Conservation (phyloP, 2,329 filamentous ascomycete genomes). For the Botryosphaeria dothidea region DNA sequence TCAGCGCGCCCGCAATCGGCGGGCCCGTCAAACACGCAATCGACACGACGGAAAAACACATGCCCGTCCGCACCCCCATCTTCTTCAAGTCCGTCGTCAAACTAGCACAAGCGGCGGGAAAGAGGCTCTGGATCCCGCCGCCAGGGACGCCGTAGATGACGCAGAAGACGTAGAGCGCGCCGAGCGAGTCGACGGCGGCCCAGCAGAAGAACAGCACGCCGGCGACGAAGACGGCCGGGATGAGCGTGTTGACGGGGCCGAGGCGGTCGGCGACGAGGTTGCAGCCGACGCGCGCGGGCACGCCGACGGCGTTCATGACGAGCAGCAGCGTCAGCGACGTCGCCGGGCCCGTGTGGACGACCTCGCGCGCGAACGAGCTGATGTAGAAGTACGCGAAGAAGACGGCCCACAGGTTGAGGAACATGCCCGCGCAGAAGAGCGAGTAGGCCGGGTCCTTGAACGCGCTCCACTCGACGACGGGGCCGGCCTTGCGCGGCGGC, state of each 20-base stretch:
- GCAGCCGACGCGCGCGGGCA: conserved; percentile 52
- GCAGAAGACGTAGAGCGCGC: conserved; percentile 45
- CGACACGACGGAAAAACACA: conserved; percentile 42
- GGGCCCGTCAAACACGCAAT: conserved; percentile 42
- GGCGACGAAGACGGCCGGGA: conserved; percentile 38
- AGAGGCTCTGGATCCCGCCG: conserved; percentile 47
- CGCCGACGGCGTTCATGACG: conserved; percentile 53
- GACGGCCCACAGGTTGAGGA: conserved; percentile 49
- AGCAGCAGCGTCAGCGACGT: conserved; percentile 52
- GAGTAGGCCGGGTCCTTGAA: conserved; percentile 58
- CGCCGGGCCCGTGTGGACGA: conserved; percentile 41
- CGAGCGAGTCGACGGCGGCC: conserved; percentile 40
- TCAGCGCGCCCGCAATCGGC: conserved; percentile 40
- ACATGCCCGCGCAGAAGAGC: conserved; percentile 46
- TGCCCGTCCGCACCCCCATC: conserved; percentile 45
- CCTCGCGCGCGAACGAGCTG: conserved; percentile 20
- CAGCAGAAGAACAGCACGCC: conserved; percentile 49
- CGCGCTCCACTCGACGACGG: conserved; percentile 56
- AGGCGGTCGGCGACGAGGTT: conserved; percentile 44
- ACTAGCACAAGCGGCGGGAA: conserved; percentile 44
- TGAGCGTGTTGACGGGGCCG: conserved; percentile 45
- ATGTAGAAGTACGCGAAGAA: conserved; percentile 61
- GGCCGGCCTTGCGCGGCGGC: conserved; percentile 45
- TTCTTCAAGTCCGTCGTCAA: conserved; percentile 44
- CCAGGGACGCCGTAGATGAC: conserved; percentile 51